Base-by-base conservation (phyloP, 768 basidiomycete species). In the Boletus subcaerulescens region DNA sequence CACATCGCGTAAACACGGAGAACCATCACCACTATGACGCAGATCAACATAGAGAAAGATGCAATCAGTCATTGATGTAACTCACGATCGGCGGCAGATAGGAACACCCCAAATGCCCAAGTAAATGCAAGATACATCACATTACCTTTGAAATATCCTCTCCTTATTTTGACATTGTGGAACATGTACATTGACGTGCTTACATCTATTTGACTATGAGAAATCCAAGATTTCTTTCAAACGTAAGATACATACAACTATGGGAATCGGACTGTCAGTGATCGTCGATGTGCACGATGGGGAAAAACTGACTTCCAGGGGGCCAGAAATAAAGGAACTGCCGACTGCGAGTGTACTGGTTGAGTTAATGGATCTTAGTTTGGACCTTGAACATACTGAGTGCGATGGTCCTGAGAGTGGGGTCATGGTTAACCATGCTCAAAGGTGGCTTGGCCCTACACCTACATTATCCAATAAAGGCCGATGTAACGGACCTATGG, bases 1-100 rank as follows among this genome's bases (percentile, higher is more conserved):
- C 36, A 53, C 45, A 53, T 53, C 24, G 45, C 52, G 15, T 40
- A 53, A 7, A 53, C 52, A 46, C 52, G 52, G 6, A 53, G 20
- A 53, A 53, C 33, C 52, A 53, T 53, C 3, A 53, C 14, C 7
- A 53, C 52, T 53, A 17, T 18, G 14, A 32, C 20, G 12, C 5
- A 39, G 11, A 24, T 46, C 14, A 32, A 9, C 20, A 46, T 13
- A 24, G 17, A 6, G 3, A 15, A 36, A 31, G 11, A 13, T 11
- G 18, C 4, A 5, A 14, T 9, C 5, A 36, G 17, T 13, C 17
- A 20, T 15, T 3, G 6, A 32, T 15, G 11, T 1, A 24, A 53
- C 52, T 53, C 6, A 53, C 52, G 17, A 33, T 53, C 45, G 5
- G 31, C 29, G 5, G 52, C 52, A 22, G 29, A 35, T 22, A 46